Evolutionary conservation across 129 eudicot species (phyloP), one percentile per base, ranked within the genome.

Genomic region (Smallanthus sonchifolius): DNA sequence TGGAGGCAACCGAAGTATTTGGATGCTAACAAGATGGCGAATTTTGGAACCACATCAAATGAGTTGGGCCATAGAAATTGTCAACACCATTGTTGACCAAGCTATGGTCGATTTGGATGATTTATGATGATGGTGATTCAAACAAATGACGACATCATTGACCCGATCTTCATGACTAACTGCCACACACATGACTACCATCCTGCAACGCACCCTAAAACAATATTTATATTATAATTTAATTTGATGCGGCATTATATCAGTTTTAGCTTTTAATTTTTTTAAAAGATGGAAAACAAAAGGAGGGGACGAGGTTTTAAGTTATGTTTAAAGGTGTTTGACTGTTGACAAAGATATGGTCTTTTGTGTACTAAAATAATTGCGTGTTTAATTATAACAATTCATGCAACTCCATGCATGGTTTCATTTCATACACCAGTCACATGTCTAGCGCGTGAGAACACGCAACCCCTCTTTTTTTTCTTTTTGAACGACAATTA

Each of bases 311-410:
- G 68, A 54, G 80, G 57, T 67, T 61, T 70, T 77, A 34, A 57
- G 69, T 54, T 70, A 15, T 28, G 11, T 79, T 56, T 66, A 75
- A 69, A 34, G 37, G 84, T 70, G 78, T 85, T 85, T 85, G 89
- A 87, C 84, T 84, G 73, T 83, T 75, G 87, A 88, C 83, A 7
- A 7, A 43, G 79, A 72, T 74, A 55, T 75, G 70, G 85, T 87
- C 86, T 43, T 70, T 38, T 62, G 1, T 78, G 66, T 60, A 57
- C 81, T 67, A 77, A 69, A 77, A 48, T 69, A 45, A 17, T 69
- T 69, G 81, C 70, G 38, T 48, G 6, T 59, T 55, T 30, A 17
- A 19, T n/a, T n/a, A n/a, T 24, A 52, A 28, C 10, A 16, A 70
- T 62, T 67, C 82, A 78, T 78, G 77, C 77, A 51, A 70, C 62